Base-by-base conservation (phyloP, 2,329 filamentous ascomycete genomes). In the Aureobasidium sp. region DNA sequence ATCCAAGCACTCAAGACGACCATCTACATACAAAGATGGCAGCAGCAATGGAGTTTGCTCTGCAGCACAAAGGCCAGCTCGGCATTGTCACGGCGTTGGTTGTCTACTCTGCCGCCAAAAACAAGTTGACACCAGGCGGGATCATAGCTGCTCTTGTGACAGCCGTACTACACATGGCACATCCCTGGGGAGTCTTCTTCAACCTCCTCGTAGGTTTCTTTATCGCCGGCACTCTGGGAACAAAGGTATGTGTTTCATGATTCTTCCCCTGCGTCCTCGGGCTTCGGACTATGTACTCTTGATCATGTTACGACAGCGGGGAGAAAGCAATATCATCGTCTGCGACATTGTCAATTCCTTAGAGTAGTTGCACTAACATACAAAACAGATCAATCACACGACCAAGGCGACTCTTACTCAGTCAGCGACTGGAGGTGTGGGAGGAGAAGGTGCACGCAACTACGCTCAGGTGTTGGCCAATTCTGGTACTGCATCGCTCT, bases 131-230 rank as follows among this genome's bases (percentile, higher is more conserved):
- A 0, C 84, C 87, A 0, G 77, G 81, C 7, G 93, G 92, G 64
- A 84, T 96, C 68, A 68, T 87, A 41, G 83, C 84, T 14, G 93
- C 93, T 3, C 79, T 81, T 5, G 69, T 88, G 47, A 96, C 92
- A 4, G 92, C 91, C 4, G 74, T 83, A 49, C 84, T 88, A 12
- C 94, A 99, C 74, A 91, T 91, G 17, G 77, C 92, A n/a, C 92
- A 97, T 74, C 93, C 93, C 3, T 97, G 91, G 87, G 90, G 89
- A 64, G 79, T 92, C n/a, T 92, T 91, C n/a, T 95, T 97, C 76
- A 83, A 83, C 31, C 81, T 97, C 12, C 81, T 97, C 1, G 83
- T 84, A 55, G 83, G 91, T 39, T 97, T 97, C 78, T 97, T 96
- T 75, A 78, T 96, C 3, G 85, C 88, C 5, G 94, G 91, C 1